Evolutionary conservation across 768 basidiomycete species (phyloP), one percentile per base, ranked within the genome.

Genomic region (Kwoniella europaea): DNA sequence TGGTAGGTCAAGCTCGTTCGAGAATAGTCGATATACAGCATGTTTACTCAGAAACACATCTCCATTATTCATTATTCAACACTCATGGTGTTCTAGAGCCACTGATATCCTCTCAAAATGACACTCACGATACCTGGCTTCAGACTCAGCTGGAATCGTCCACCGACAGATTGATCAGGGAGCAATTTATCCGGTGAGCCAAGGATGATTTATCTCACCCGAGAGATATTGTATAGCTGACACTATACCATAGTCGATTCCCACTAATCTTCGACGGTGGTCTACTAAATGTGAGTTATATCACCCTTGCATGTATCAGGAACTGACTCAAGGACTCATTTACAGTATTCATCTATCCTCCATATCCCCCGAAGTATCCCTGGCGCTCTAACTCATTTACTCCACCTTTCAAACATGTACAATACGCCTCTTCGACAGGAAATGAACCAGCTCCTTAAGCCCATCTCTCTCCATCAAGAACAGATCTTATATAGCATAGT

Each of bases 231-330:
- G 18, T 10, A 27, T 12, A 58, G 4, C 29, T 12, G 57, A 35
- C n/a, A 16, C 10, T 12, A 29, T 56, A 72, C 57, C 27, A 0
- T 41, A 79, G 78, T n/a, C 78, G 76, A 0, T 79, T 77, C 62
- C 78, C 78, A 2, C 63, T 79, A 12, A 69, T 79, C n/a, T 79
- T 79, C 50, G 76, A 79, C 53, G 57, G 62, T 6, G 67, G 53
- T 2, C 56, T 77, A 4, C 24, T 67, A 0, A 10, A 66, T 42
- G 77, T 73, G 54, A 41, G 70, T 52, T 15, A n/a, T 62, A 10
- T 24, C 12, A 42, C 0, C 10, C 27, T 20, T 4, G 20, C 20
- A 13, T n/a, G 4, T 5, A 22, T 18, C 24, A 50, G 7, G 5
- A 35, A 35, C 35, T 35, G 35, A 35, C 35, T 6, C 35, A 1